These are phyloP conservation scores for Phytophthora podocarpi DNA, from an alignment of 352 stramenopile genomes.

Conservation along the genomic window DNA sequence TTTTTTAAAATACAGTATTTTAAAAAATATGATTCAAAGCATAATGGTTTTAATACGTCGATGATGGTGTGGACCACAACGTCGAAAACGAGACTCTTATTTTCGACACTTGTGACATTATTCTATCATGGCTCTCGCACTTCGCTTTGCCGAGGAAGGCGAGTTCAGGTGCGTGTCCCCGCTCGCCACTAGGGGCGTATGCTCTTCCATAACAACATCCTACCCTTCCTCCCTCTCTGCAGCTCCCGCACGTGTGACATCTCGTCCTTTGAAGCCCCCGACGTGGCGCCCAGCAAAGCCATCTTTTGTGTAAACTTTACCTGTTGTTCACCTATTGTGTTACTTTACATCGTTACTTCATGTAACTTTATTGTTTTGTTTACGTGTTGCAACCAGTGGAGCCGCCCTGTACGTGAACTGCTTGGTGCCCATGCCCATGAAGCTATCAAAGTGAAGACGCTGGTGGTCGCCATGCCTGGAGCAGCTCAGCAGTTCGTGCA, in stretches of 20 bases:
- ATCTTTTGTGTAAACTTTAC: conserved; percentile 62
- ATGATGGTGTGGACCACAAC: too few relatives aligned
- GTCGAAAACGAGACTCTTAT: too few relatives aligned
- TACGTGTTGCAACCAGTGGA: conserved; percentile 51
- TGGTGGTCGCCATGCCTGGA: conserved; percentile 58
- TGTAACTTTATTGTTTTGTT: background rate
- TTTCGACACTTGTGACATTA: too few relatives aligned
- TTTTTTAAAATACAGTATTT: too few relatives aligned
- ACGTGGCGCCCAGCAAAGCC: conserved; percentile 31
- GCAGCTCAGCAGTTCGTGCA: conserved; percentile 53
- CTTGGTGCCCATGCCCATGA: conserved; percentile 4
- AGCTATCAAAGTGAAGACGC: conserved; percentile 30
- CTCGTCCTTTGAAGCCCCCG: conserved; percentile 29
- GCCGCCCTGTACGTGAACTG: conserved; percentile 35
- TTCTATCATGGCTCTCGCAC: conserved; percentile 42
- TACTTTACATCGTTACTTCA: background rate
- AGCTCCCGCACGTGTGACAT: conserved; percentile 59
- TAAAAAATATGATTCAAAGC: too few relatives aligned
- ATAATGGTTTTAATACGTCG: too few relatives aligned
- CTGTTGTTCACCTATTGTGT: background rate
- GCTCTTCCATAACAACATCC: background rate
- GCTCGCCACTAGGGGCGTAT: too few relatives aligned
- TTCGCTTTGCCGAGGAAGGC: conserved; percentile 53
- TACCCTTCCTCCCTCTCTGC: background rate
- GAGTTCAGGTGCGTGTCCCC: conserved; percentile 51